Base-by-base conservation (phyloP, 768 basidiomycete species). In the Lactarius sp. region DNA sequence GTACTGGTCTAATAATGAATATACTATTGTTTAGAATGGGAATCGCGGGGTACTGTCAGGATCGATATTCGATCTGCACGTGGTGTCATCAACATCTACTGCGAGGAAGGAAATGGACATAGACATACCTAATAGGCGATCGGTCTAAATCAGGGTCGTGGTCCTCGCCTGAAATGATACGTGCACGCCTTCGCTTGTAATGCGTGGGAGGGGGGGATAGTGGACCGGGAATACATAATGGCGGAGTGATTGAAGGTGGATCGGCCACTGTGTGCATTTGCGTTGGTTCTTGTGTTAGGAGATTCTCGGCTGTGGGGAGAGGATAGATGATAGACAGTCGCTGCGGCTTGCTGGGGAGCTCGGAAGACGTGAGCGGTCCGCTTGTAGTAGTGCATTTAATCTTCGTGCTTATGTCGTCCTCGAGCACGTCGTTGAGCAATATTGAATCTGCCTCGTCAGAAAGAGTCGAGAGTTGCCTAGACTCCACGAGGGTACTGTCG, bases 121-220 rank as follows among this genome's bases (percentile, higher is more conserved):
- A 46, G 34, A 27, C 64, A 52, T 39, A 64, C 68, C 69, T 54
- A 39, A 39, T 46, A 27, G 59, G 27, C 18, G 53, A 27, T 33
- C 16, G 59, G 27, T 60, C 54, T 36, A 18, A 59, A 44, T 60
- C 59, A 20, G 57, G 47, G 41, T 60, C 59, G 13, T 56, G 33
- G 41, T 56, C 58, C 33, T 59, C 49, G 34, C 50, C n/a, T 33
- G 63, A 51, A 51, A 64, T 52, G 49, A 60, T 46, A 49, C 41
- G 59, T 22, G 59, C 63, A 20, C 63, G 63, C 49, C 57, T 60
- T 39, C 63, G 59, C 49, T 64, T 64, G 34, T 60, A 64, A 41
- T 64, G 63, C 4, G 63, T 34, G 2, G 63, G 63, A 36, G 63
- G 63, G 7, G 63, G 63, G n/a, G 54, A 52, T 31, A 64, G 39